These are phyloP conservation scores for Exophiala sp. DNA, from an alignment of 2,329 filamentous ascomycete species.

Conservation along the genomic window DNA sequence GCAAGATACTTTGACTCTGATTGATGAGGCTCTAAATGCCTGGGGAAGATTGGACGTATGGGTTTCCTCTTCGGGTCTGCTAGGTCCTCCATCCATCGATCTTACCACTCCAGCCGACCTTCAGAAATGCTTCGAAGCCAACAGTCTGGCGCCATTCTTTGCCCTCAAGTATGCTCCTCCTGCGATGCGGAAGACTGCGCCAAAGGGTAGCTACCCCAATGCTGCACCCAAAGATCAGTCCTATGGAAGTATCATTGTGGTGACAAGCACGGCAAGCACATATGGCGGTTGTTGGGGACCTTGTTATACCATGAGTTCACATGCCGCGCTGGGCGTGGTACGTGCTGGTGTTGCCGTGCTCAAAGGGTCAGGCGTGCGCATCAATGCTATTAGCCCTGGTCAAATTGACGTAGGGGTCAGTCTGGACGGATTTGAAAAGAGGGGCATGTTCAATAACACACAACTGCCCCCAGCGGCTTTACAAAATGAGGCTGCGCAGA, in stretches of 20 bases:
- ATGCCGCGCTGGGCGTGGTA: slow-evolving; percentile 61
- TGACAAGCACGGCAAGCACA: slow-evolving; percentile 55
- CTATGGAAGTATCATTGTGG: slow-evolving; percentile 64
- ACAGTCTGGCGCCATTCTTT: slow-evolving; percentile 61
- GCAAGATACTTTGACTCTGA: slow-evolving; percentile 57
- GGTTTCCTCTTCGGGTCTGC: slow-evolving; percentile 56
- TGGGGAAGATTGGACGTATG: slow-evolving; percentile 61
- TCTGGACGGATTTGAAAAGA: slow-evolving; percentile 44
- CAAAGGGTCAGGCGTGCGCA: slow-evolving; percentile 30
- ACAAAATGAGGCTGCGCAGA: slow-evolving; percentile 50
- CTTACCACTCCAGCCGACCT: slow-evolving; percentile 56
- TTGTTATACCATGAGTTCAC: slow-evolving; percentile 58
- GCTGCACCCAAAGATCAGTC: slow-evolving; percentile 57
- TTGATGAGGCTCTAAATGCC: slow-evolving; percentile 61
- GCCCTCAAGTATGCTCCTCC: slow-evolving; percentile 62
- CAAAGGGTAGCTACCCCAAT: slow-evolving; percentile 55
- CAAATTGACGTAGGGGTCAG: slow-evolving; percentile 28
- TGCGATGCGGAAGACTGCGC: slow-evolving; percentile 59
- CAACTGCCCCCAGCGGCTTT: slow-evolving; percentile 56
- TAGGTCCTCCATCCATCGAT: slow-evolving; percentile 56
- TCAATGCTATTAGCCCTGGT: slow-evolving; percentile 32
- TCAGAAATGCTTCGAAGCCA: slow-evolving; percentile 57
- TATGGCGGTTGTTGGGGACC: slow-evolving; percentile 60
- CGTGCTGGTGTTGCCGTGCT: slow-evolving; percentile 31
- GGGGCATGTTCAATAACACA: slow-evolving; percentile 42